These are phyloP conservation scores for Blastomyces silverae DNA, from an alignment of 2,329 filamentous ascomycete genomes.

Conservation along the genomic window DNA sequence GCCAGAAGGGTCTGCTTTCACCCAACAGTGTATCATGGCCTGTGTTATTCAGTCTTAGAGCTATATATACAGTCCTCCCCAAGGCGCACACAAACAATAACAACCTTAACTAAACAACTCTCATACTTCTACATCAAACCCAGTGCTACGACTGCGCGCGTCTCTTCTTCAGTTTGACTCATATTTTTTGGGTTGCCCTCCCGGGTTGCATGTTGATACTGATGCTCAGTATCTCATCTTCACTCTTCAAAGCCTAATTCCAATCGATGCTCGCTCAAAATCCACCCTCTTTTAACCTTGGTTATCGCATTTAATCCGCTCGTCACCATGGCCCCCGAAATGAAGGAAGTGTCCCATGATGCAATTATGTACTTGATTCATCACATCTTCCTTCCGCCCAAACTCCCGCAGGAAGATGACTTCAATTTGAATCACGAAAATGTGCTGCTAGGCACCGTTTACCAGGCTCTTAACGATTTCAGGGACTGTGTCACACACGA, in stretches of 20 bases:
- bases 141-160: neutral
- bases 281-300: neutral
- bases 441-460: slow-evolving; percentile 21
- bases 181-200: neutral
- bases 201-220: neutral
- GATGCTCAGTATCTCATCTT: neutral
- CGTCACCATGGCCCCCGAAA: neutral
- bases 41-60: neutral
- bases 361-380: slow-evolving; percentile 36
- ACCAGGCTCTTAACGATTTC: slow-evolving; percentile 24
- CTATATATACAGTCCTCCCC: neutral
- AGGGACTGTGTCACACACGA: slow-evolving; percentile 11
- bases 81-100: neutral
- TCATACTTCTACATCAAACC: slow-evolving; percentile 1
- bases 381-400: slow-evolving; percentile 46
- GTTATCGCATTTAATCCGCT: neutral
- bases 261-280: neutral
- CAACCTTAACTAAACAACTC: neutral
- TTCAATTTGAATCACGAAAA: slow-evolving; percentile 27
- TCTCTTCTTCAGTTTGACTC: neutral
- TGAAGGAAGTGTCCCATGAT: neutral
- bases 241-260: neutral
- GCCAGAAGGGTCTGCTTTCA: neutral
- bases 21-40: neutral
- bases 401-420: slow-evolving; percentile 41